Conservation (phyloP, 2,329 filamentous ascomycete genomes). For the Stagonosporopsis rhizophila region DNA sequence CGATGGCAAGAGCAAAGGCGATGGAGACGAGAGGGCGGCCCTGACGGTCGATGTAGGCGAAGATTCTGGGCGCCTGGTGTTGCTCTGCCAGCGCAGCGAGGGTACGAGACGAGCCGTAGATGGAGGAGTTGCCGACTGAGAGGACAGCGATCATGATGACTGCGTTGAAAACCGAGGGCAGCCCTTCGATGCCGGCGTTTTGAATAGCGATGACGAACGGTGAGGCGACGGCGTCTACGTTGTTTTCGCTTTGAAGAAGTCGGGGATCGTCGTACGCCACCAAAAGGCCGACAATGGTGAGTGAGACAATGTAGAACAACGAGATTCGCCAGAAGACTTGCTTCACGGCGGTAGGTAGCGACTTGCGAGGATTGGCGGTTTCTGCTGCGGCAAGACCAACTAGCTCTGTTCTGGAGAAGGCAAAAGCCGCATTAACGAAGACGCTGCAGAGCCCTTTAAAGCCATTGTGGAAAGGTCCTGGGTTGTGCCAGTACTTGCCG, state of each 20-base stretch:
- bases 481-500: constrained; percentile 75
- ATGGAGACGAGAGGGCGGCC: constrained; percentile 67
- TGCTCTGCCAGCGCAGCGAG: constrained; percentile 90
- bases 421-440: constrained; percentile 69
- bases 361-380: constrained; percentile 62
- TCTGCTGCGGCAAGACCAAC: constrained; percentile 67
- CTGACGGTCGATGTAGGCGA: constrained; percentile 67
- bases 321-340: constrained; percentile 58
- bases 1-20: constrained; percentile 61
- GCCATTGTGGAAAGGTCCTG: constrained; percentile 81
- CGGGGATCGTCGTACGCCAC: constrained; percentile 74
- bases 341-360: constrained; percentile 53
- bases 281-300: constrained; percentile 81
- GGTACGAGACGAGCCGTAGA: constrained; percentile 90
- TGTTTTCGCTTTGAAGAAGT: constrained; percentile 65
- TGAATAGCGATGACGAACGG: constrained; percentile 94
- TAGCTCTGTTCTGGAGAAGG: constrained; percentile 68
- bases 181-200: constrained; percentile 78
- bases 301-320: constrained; percentile 82
- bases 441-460: constrained; percentile 70
- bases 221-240: constrained; percentile 75
- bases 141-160: constrained; percentile 91
- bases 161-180: constrained; percentile 92
- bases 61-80: constrained; percentile 61
- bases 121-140: constrained; percentile 88